These are phyloP conservation scores for Corchorus capsularis DNA, from an alignment of 345 rosid genomes.

Conservation along the genomic window DNA sequence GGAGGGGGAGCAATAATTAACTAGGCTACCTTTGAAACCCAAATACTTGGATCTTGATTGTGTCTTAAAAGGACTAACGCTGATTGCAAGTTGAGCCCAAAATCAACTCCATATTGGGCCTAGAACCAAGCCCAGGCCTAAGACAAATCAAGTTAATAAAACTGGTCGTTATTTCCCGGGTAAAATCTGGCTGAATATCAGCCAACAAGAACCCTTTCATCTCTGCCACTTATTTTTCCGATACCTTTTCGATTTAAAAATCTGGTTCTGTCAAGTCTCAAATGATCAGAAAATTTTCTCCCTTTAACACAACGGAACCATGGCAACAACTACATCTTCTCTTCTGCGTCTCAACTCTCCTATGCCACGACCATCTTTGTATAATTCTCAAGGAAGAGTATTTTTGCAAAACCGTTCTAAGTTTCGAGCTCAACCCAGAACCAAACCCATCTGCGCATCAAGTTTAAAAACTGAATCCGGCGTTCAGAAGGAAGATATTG, in stretches of 20 bases:
- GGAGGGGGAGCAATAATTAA: too few species aligned
- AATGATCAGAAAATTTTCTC: background rate
- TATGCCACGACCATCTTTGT: slow-evolving; percentile 18
- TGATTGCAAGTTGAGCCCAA: background rate
- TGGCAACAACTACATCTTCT: slow-evolving; percentile 35
- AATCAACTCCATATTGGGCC: background rate
- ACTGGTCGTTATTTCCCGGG: background rate
- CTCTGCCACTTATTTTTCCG: slow-evolving; percentile 5
- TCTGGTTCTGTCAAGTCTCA: background rate
- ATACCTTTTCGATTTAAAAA: background rate
- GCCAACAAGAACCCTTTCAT: background rate
- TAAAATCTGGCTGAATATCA: background rate
- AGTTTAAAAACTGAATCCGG: slow-evolving; percentile 34
- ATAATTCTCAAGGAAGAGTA: slow-evolving; percentile 17
- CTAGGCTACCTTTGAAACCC: too few species aligned
- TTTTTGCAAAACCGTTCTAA: slow-evolving; percentile 20
- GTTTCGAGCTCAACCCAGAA: slow-evolving; percentile 32
- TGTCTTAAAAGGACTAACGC: background rate
- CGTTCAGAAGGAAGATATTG: slow-evolving; percentile 54
- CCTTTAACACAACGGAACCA: background rate
- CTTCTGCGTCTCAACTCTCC: slow-evolving; percentile 38
- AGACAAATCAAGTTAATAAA: background rate
- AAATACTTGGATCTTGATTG: background rate
- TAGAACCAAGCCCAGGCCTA: background rate
- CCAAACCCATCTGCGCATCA: slow-evolving; percentile 26